Evolutionary conservation across 2,329 filamentous ascomycete species (phyloP).

Genomic region (Fusarium penzigii): DNA sequence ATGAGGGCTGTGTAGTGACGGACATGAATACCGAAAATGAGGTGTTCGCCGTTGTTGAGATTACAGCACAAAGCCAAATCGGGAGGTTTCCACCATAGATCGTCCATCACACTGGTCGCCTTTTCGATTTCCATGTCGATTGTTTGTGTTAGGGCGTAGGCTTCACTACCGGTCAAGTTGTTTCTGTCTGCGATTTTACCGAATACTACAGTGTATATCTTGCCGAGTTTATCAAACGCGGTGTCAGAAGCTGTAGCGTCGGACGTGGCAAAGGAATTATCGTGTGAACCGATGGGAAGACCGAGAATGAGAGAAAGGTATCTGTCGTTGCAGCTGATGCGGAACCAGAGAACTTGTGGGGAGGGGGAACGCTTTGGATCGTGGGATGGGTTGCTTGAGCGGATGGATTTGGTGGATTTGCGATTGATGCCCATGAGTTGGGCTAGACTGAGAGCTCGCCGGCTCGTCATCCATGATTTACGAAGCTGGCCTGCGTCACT

Average conservation of each 20-base stretch:
- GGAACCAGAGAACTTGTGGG: constrained; percentile 45
- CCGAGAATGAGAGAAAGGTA: constrained; percentile 54
- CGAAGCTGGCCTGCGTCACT: constrained; percentile 55
- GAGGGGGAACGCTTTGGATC: constrained; percentile 32
- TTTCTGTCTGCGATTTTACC: constrained; percentile 52
- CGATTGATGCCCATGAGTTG: constrained; percentile 52
- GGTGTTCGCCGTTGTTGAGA: constrained; percentile 21
- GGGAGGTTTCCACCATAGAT: constrained; percentile 50
- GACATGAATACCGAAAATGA: constrained; percentile 48
- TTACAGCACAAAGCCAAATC: constrained; percentile 24
- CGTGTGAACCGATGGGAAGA: constrained; percentile 45
- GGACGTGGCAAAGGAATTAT: constrained; percentile 39
- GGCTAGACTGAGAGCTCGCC: constrained; percentile 50
- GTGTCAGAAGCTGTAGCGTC: constrained; percentile 32
- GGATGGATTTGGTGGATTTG: constrained; percentile 34
- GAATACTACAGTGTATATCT: constrained; percentile 43
- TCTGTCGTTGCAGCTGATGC: constrained; percentile 51
- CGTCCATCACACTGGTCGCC: constrained; percentile 42
- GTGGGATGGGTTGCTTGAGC: constrained; percentile 38
- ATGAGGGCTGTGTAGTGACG: constrained; percentile 52
- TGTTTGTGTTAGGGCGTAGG: constrained; percentile 42
- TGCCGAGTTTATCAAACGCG: constrained; percentile 46
- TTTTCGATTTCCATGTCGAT: constrained; percentile 50
- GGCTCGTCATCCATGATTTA: constrained; percentile 53
- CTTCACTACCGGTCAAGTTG: constrained; percentile 34